Base-by-base conservation (phyloP, 2,329 filamentous ascomycete genomes). In the Colletotrichum noveboracense region DNA sequence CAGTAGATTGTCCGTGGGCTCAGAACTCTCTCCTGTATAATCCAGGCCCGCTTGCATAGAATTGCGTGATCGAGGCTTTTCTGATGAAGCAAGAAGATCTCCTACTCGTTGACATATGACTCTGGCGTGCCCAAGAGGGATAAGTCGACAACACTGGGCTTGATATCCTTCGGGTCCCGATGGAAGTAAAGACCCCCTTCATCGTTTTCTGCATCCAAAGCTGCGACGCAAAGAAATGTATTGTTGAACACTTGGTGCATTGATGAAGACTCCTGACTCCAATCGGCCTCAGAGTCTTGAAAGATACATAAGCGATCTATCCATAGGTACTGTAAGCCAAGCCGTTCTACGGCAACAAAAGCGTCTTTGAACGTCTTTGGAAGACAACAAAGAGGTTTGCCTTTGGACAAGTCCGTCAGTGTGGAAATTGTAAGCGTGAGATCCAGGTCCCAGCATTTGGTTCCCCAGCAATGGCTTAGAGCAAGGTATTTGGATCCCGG, bases 401-500 rank as follows among this genome's bases (percentile, higher is more conserved):
- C 43, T 4, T 10, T 21, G 0, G 43, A 48, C 1, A 48, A 48
- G 0, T 48, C 43, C 13, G 10, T 13, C 6, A 21, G n/a, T 0
- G n/a, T 48, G 4, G 43, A 48, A 21, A n/a, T n/a, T 1, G n/a
- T 1, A 1, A 21, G 43, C 1, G 43, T 48, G 43, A 48, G 43
- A 48, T 48, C 43, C 43, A 1, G n/a, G 10, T 48, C n/a, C 43
- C 43, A 48, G 1, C 0, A 21, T 7, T 48, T 21, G 10, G 3
- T 1, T 48, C 10, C 43, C 43, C 10, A 48, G 43, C 43, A 48
- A 21, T 48, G 6, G 6, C 43, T 48, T 48, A 48, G 43, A 0
- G 43, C n/a, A 3, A 21, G 0, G n/a, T 48, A 48, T 0, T 48
- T 0, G n/a, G 43, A 48, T 13, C 43, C 43, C 0, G 43, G 18